Evolutionary conservation across 2,329 filamentous ascomycete species (phyloP).

Genomic region (Herpomyces periplanetae): DNA sequence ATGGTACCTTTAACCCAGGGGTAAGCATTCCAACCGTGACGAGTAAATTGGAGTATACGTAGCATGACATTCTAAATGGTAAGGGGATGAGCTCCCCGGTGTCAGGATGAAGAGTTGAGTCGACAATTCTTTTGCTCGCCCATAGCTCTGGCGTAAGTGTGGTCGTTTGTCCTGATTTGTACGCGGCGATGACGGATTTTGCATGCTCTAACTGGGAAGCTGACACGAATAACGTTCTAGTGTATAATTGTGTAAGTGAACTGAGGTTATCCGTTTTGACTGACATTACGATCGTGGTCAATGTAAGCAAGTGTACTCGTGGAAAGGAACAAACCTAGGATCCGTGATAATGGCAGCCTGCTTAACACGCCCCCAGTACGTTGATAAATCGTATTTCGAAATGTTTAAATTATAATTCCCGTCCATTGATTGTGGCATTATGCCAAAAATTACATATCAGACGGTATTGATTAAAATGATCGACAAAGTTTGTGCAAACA

Average conservation of each 20-base stretch:
- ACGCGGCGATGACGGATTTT: constrained; percentile 37
- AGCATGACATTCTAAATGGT: constrained; percentile 89
- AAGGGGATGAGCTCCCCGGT: constrained; percentile 68
- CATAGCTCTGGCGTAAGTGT: constrained; percentile 68
- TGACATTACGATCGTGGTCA: constrained; percentile 3
- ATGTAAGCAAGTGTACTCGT: constrained; percentile 3
- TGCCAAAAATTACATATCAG: too few species aligned
- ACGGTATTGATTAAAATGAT: too few species aligned
- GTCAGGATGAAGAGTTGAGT: constrained; percentile 81
- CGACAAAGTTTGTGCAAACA: too few species aligned
- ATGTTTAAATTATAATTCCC: constrained; percentile 42
- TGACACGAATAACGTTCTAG: constrained; percentile 51
- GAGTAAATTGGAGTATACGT: constrained; percentile 63
- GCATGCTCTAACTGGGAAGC: constrained; percentile 40
- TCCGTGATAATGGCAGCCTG: constrained; percentile 69
- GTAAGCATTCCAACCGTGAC: constrained; percentile 93
- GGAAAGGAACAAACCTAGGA: constrained; percentile 30
- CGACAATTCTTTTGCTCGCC: constrained; percentile 82
- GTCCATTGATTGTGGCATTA: constrained; percentile 20
- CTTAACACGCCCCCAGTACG: constrained; percentile 74
- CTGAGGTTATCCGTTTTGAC: constrained; percentile 1
- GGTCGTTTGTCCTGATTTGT: constrained; percentile 43
- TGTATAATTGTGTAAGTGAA: too few species aligned
- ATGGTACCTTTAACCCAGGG: constrained; percentile 33
- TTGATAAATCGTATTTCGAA: constrained; percentile 64